Evolutionary conservation across 805 yeast species (phyloP), one percentile per base, ranked within the genome.

Genomic region (Pichia occidentalis): DNA sequence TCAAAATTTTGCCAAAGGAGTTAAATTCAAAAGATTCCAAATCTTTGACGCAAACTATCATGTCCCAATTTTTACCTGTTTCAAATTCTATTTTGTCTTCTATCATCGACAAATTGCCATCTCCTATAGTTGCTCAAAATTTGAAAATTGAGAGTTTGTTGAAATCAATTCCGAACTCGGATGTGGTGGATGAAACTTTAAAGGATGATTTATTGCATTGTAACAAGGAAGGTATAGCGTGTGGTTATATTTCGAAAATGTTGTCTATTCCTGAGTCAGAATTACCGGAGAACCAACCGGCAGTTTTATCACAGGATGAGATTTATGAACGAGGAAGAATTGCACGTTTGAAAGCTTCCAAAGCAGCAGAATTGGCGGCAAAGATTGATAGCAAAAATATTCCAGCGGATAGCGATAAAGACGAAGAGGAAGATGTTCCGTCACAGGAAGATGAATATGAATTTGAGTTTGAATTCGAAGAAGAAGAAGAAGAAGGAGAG

Each of bases 61-160:
- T 90, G 75, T 76, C 86, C 1, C 97, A 90, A 54, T 92, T 98
- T 97, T 64, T 92, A 17, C 97, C 99, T 1, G 75, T 92, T 4
- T 82, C 97, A 18, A 80, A 84, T 26, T 85, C 97, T 0, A 73
- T 90, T 7, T 62, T 92, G 21, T 69, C 92, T 8, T 77, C 95
- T 1, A 95, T 90, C 4, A 80, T 88, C 23, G 92, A 86, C 42
- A 75, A 76, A 44, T 59, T 92, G 33, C 96, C 97, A 0, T 82
- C 94, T 7, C 98, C 98, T 1, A 51, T 70, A 5, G 65, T 56
- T 1, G 84, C 97, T 0, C 99, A 92, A 57, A 61, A 60, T 17
- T 74, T 70, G 24, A 73, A 97, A 47, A 73, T 85, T 44, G 81
- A 79, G 9, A 72, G 73, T 11, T 70, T 88, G 24, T 59, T 92